Conservation (phyloP, 306 rosid genomes). For the Dalbergia oliveri region DNA sequence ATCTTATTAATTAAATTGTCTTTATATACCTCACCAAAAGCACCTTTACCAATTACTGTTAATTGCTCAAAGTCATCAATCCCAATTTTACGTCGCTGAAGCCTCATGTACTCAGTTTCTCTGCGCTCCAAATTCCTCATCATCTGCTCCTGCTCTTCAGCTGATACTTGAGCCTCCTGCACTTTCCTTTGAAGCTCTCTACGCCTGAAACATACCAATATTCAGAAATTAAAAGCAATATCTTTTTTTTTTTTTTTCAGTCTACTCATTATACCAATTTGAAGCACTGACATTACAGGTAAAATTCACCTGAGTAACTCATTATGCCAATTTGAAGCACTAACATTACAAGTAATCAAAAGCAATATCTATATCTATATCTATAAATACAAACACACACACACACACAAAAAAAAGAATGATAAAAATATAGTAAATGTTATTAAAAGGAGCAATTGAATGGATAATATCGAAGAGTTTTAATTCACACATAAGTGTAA, state of each 20-base stretch:
- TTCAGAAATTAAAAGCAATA: slow-evolving; percentile 7
- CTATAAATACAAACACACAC: background rate
- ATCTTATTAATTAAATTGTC: slow-evolving; percentile 12
- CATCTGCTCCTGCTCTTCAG: slow-evolving; percentile 93
- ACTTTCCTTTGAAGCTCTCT: slow-evolving; percentile 80
- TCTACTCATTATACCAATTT: background rate
- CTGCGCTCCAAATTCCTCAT: slow-evolving; percentile 89
- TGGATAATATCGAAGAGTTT: background rate
- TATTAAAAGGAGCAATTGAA: background rate
- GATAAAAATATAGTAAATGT: background rate
- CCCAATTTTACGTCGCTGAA: slow-evolving; percentile 94
- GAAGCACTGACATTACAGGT: background rate
- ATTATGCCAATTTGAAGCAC: background rate
- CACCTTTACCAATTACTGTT: slow-evolving; percentile 94
- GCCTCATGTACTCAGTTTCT: slow-evolving; percentile 94
- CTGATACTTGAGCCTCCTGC: slow-evolving; percentile 83
- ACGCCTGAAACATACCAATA: slow-evolving; percentile 65
- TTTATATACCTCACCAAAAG: slow-evolving; percentile 89
- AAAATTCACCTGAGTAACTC: background rate
- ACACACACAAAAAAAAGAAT: background rate
- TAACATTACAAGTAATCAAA: background rate
- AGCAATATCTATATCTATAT: background rate
- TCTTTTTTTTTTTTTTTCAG: background rate
- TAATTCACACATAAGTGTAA: background rate
- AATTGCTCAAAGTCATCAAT: slow-evolving; percentile 97